These are phyloP conservation scores for Arthrinium puccinioides DNA, from an alignment of 2,329 filamentous ascomycete genomes.

Conservation along the genomic window DNA sequence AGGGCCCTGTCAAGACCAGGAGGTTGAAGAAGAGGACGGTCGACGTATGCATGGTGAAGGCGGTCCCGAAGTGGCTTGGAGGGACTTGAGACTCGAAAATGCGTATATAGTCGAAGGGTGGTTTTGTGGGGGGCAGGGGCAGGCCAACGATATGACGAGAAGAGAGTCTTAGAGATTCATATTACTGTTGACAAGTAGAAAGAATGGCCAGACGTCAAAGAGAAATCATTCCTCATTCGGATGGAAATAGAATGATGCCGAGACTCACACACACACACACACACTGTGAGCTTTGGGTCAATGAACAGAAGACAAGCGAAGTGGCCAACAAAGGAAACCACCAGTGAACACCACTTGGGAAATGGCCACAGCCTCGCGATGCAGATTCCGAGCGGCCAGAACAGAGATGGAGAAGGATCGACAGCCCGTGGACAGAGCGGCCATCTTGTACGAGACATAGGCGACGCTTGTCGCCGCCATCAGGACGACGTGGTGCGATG, in stretches of 20 bases:
- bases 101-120: not conserved
- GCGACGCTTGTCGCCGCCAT: not conserved
- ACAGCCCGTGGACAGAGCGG: not conserved
- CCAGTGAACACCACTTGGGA: no score
- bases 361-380: not conserved
- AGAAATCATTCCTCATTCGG: slow-evolving; percentile 5
- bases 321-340: slow-evolving; percentile 7
- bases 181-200: slow-evolving; percentile 3
- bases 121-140: slow-evolving; percentile 2
- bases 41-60: slow-evolving; percentile 17
- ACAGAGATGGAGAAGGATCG: slow-evolving; percentile 1
- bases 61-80: slow-evolving; percentile 1
- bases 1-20: slow-evolving; percentile 20
- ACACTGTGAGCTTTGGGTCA: not conserved
- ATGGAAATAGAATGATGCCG: no score
- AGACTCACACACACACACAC: no score
- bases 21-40: slow-evolving; percentile 19
- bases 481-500: no score
- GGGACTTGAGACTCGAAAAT: not conserved
- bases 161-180: slow-evolving; percentile 5
- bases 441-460: slow-evolving; percentile 7
- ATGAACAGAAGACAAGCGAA: not conserved
- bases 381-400: slow-evolving; percentile 3
- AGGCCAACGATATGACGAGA: not conserved
- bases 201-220: slow-evolving; percentile 5